Base-by-base conservation (phyloP, 2,329 filamentous ascomycete species). In the Mollisia scopiformis region DNA sequence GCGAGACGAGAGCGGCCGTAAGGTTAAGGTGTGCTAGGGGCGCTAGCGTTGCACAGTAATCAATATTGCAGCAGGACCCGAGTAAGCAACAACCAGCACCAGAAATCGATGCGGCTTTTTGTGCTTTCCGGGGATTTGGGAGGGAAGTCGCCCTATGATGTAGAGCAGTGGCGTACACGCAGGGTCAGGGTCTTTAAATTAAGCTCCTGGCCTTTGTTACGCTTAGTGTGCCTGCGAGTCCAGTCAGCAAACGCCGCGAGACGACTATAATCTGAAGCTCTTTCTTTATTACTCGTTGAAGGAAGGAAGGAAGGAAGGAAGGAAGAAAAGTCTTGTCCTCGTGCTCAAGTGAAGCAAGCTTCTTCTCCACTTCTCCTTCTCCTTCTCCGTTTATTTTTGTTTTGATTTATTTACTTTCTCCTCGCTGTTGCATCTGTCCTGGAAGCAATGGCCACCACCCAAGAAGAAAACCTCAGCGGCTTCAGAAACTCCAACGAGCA, bases 401-500 rank as follows among this genome's bases (percentile, higher is more conserved):
- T n/a, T n/a, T n/a, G n/a, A n/a, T 47, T 21, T 19, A 5, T 47
- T 47, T 19, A 46, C 23, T 3, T 35, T 19, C 19, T 33, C 16
- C 27, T 28, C 23, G 27, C n/a, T 28, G 16, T 33, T 33, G n/a
- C 27, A 10, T 30, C 21, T 52, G n/a, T n/a, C n/a, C n/a, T n/a
- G n/a, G n/a, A n/a, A n/a, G n/a, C n/a, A n/a, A n/a, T n/a, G n/a
- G n/a, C n/a, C n/a, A n/a, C n/a, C n/a, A n/a, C n/a, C n/a, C 8
- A 23, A 14, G 27, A n/a, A 1, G 51, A 54, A 6, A 6, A 39
- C 13, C 47, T 63, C 13, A 57, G 53, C 28, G 57, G 55, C 28
- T 47, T 67, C 23, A 58, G 62, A 16, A 63, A 61, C 23, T 55
- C 57, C n/a, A 58, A 35, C 35, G 58, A 57, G 21, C 35, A 65